These are phyloP conservation scores for Hirsutella minnesotensis DNA, from an alignment of 2,329 filamentous ascomycete species.

Conservation along the genomic window DNA sequence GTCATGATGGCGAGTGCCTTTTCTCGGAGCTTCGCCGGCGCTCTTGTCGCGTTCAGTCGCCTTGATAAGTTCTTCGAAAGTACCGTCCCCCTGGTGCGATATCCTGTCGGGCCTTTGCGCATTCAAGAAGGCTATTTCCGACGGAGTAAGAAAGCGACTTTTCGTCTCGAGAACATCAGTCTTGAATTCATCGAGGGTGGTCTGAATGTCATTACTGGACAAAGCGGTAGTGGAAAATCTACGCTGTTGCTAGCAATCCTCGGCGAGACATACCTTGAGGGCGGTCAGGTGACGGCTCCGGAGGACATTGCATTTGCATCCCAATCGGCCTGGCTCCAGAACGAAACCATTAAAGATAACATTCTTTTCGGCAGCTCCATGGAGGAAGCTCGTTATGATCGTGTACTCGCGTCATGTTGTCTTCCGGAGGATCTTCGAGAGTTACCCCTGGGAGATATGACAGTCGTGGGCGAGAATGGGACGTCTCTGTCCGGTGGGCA, in stretches of 20 bases:
- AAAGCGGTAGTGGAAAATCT: conserved; percentile 45
- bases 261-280: conserved; percentile 40
- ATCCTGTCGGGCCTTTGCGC: conserved; percentile 35
- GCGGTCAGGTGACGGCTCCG: conserved; percentile 34
- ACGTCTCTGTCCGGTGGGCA: conserved; percentile 45
- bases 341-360: conserved; percentile 42
- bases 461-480: conserved; percentile 41
- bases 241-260: conserved; percentile 41
- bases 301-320: conserved; percentile 44
- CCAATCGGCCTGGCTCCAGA: conserved; percentile 46
- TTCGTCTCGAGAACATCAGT: conserved; percentile 34
- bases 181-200: conserved; percentile 41
- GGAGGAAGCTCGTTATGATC: conserved; percentile 40
- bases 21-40: conserved; percentile 20
- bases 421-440: conserved; percentile 37
- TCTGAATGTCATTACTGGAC: conserved; percentile 41
- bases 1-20: conserved; percentile 36
- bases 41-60: conserved; percentile 33
- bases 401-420: conserved; percentile 43
- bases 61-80: conserved; percentile 43
- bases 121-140: conserved; percentile 35
- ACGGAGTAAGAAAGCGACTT: conserved; percentile 36
- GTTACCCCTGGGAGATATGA: conserved; percentile 37
- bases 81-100: conserved; percentile 33
- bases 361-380: conserved; percentile 41